Percentiles rank a stretch among this genome's conserved stretches.
Evolutionary conservation across 2,329 filamentous ascomycete species (phyloP).

Genomic region (Penicillium vulpinum): DNA sequence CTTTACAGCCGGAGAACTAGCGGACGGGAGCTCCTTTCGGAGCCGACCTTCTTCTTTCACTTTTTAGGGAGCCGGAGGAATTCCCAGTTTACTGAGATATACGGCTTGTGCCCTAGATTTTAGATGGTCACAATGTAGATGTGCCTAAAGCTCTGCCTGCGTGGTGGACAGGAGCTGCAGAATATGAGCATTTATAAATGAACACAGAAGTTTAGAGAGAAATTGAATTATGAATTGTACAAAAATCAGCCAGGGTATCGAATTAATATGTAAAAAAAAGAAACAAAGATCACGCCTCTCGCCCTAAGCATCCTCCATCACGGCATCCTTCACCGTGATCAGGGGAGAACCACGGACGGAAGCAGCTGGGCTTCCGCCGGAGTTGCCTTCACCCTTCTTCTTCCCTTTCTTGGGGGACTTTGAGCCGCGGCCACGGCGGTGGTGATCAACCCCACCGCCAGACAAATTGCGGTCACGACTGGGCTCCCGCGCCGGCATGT

Average conservation of each 20-base stretch:
- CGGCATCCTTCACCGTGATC: background rate
- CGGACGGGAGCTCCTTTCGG: too few species aligned
- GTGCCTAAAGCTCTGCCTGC: too few species aligned
- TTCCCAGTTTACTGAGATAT: too few species aligned
- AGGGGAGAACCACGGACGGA: background rate
- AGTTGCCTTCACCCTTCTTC: background rate
- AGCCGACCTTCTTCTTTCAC: too few species aligned
- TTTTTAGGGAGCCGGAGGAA: too few species aligned
- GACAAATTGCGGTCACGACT: background rate
- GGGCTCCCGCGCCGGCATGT: background rate
- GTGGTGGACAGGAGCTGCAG: too few species aligned
- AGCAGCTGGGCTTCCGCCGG: background rate
- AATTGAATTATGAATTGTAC: background rate
- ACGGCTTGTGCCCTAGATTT: too few species aligned
- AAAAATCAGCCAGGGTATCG: background rate
- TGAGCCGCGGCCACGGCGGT: background rate
- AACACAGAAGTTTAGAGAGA: background rate
- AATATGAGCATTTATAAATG: too few species aligned
- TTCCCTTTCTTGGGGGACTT: slow-evolving; percentile 2
- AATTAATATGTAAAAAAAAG: background rate
- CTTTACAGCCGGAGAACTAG: too few species aligned
- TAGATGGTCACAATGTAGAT: too few species aligned
- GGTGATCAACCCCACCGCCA: background rate
- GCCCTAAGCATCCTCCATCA: background rate
- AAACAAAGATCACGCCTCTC: background rate